Base-by-base conservation (phyloP, 2,329 filamentous ascomycete genomes). In the Colletotrichum cereale region DNA sequence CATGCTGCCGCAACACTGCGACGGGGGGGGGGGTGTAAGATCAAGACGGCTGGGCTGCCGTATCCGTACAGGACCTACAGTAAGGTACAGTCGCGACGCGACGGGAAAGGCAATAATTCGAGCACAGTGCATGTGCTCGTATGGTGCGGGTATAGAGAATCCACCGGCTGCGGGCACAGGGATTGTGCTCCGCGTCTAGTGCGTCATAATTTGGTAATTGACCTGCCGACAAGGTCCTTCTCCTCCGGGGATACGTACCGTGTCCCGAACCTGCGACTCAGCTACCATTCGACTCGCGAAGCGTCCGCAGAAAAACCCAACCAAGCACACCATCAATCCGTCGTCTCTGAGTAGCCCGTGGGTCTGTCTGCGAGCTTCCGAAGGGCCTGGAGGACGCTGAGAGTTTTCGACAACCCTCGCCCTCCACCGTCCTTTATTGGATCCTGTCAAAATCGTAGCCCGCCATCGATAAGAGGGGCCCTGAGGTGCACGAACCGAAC, bases 151-250 rank as follows among this genome's bases (percentile, higher is more conserved):
- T 38, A 42, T 40, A 60, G 48, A 42, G 50, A 34, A 60, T 36
- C 47, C 36, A 62, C 5, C 36, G 21, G 24, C 5, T 48, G 42
- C 63, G 24, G 34, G 38, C 34, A 52, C 65, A 68, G 31, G 68
- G 65, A 53, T 34, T 38, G 52, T 38, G 52, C 52, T 62, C 68
- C 58, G 36, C 52, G 64, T 53, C 58, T 63, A 68, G 65, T 71
- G 68, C 68, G 65, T 71, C 68, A 68, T 68, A 53, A 58, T 58
- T 63, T 58, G 68, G 64, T 71, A 71, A 68, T 42, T 52, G 57
- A 68, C 68, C 14, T 56, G 31, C n/a, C 29, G 53, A 24, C 53
- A 38, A 63, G 31, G 44, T 36, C 44, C 14, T 18, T 53, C 52
- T 63, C 42, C 10, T 55, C 50, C 57, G 44, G 42, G 24, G 42